phyloP scores from a whole-genome alignment of 1,139 yeast genomes.

The Trichomonascaceae sp. region DNA sequence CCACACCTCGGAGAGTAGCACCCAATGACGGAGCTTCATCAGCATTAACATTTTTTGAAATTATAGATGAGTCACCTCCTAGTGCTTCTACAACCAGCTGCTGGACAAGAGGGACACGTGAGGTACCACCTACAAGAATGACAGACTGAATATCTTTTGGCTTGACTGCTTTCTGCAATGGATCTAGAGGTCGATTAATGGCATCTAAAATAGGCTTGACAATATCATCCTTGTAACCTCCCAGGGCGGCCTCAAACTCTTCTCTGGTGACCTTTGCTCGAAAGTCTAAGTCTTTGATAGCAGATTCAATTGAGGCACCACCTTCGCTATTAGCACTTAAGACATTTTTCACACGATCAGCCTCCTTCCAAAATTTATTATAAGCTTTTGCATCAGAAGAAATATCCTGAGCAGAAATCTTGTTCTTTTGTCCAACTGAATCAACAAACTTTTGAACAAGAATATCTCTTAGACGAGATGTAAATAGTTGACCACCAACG shows the following conservation, averaged over 20 bases:
- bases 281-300: slow-evolving; percentile 66
- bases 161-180: slow-evolving; percentile 28
- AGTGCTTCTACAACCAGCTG: slow-evolving; percentile 43
- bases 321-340: slow-evolving; percentile 85
- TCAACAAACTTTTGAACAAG: slow-evolving; percentile 50
- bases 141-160: slow-evolving; percentile 54
- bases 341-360: slow-evolving; percentile 82
- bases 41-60: slow-evolving; percentile 88
- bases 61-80: slow-evolving; percentile 44
- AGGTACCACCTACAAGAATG: slow-evolving; percentile 83
- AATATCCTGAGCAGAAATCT: slow-evolving; percentile 27
- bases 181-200: slow-evolving; percentile 30
- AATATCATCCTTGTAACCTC: slow-evolving; percentile 42
- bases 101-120: slow-evolving; percentile 86
- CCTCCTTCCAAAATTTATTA: slow-evolving; percentile 68
- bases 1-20: slow-evolving; percentile 74
- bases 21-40: slow-evolving; percentile 95
- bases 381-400: slow-evolving; percentile 40
- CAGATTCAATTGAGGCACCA: slow-evolving; percentile 56
- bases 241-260: slow-evolving; percentile 62
- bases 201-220: slow-evolving; percentile 54
- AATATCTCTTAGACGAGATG: slow-evolving; percentile 56
- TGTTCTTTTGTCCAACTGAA: slow-evolving; percentile 11
- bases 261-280: slow-evolving; percentile 58
- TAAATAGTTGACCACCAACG: slow-evolving; percentile 72